Evolutionary conservation across 2,329 filamentous ascomycete species (phyloP), one percentile per base, ranked within the genome.

Genomic region (Aspergillus sp.): DNA sequence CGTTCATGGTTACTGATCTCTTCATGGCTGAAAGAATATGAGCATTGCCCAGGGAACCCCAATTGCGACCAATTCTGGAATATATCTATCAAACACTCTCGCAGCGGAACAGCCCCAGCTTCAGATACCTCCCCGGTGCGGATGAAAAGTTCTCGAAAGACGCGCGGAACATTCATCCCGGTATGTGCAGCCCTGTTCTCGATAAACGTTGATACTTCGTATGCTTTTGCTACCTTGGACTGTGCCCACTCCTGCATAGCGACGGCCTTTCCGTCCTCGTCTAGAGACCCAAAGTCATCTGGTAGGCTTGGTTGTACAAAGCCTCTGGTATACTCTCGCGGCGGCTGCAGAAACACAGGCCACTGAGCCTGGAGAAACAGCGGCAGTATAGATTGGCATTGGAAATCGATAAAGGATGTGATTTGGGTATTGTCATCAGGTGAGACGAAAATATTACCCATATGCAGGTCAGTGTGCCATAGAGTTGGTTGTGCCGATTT

Each of bases 371-470:
- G 65, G 15, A 69, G 59, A 56, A 72, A 71, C 31, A 47, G 9
- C 0, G 68, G 71, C 7, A 65, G 60, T 8, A 74, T 56, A 6
- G 60, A 63, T 44, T 64, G 35, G 15, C 60, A 66, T 55, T 71
- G 68, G 19, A 63, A 60, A 50, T 71, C 68, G 37, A 71, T 70
- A 2, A 69, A 15, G 1, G 54, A 60, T 17, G 56, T 45, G 39
- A 69, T 69, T 46, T 11, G 37, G 31, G 63, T 61, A 47, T 46
- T 51, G 1, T 70, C 58, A 15, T 66, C 52, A 5, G 62, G 39
- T 14, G 64, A 57, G 19, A 71, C 66, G 46, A 66, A 74, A 14
- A 76, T 73, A 52, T 75, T 75, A 21, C 70, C 64, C 46, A 64
- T 19, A 44, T 64, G 64, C 41, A 64, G 58, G 39, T 64, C 64